A percentile compares a stretch with the other conserved stretches of the same genome.
phyloP scores from a whole-genome alignment of 306 rosid species.

The Oxytropis ochrocephala region DNA sequence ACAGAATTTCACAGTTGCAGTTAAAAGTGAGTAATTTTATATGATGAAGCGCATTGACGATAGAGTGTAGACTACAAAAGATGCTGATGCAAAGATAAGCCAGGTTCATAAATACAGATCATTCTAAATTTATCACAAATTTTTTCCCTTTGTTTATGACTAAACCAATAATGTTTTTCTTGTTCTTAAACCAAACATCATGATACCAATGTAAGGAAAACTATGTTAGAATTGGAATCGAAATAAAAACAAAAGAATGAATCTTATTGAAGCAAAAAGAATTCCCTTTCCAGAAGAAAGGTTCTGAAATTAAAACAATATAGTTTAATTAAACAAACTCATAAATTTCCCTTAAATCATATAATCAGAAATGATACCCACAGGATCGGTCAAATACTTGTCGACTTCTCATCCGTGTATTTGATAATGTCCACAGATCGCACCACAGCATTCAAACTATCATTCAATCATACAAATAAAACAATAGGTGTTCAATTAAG shows the following conservation, averaged over 20 bases:
- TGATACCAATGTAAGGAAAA: neutral
- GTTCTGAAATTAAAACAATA: neutral
- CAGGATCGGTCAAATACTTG: conserved; percentile 73
- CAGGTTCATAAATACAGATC: neutral
- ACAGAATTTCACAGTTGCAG: neutral
- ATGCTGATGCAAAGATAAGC: neutral
- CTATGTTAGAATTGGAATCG: neutral
- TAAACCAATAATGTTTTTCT: neutral
- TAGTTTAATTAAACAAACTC: neutral
- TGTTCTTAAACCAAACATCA: neutral
- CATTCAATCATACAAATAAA: conserved; percentile 13
- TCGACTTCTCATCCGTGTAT: conserved; percentile 92
- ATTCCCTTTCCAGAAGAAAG: no score
- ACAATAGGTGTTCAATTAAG: neutral
- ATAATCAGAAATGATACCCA: conserved; percentile 45
- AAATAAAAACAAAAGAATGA: no score
- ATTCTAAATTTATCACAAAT: neutral
- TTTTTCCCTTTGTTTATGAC: neutral
- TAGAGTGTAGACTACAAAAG: neutral
- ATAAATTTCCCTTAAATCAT: neutral
- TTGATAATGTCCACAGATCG: conserved; percentile 78
- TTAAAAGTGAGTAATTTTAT: neutral
- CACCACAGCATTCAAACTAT: conserved; percentile 30
- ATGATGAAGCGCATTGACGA: neutral
- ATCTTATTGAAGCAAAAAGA: no score